Evolutionary conservation across 768 basidiomycete species (phyloP).

Genomic region (Pholiota microspora): DNA sequence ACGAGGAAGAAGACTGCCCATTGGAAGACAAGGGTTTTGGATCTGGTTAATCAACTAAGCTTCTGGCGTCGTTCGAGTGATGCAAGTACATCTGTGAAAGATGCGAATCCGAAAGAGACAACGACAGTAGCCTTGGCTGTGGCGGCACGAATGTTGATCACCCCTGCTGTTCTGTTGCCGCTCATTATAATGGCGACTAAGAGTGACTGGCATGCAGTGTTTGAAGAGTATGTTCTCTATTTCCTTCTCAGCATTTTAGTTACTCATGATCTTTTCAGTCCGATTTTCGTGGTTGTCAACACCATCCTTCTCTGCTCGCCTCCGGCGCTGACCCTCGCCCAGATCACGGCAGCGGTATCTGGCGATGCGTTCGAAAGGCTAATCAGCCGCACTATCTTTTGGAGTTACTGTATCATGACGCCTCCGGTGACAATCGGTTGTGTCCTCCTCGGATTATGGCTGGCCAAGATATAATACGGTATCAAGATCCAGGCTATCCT

Average conservation of each 20-base stretch:
- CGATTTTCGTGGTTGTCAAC: conserved; percentile 84
- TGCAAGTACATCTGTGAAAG: neutral
- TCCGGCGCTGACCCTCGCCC: conserved; percentile 57
- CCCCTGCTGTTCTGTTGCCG: conserved; percentile 77
- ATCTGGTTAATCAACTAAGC: neutral
- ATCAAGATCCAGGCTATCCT: no score
- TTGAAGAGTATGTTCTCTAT: conserved; percentile 64
- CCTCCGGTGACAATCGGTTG: conserved; percentile 80
- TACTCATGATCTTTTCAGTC: conserved; percentile 39
- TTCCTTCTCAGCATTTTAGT: conserved; percentile 1
- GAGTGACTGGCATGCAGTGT: conserved; percentile 58
- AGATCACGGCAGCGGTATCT: conserved; percentile 81
- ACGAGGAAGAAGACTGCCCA: conserved; percentile 1
- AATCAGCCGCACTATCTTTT: conserved; percentile 89
- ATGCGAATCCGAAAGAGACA: conserved; percentile 62
- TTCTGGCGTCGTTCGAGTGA: neutral
- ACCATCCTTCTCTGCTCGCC: conserved; percentile 82
- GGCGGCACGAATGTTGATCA: conserved; percentile 83
- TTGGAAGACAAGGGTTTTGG: neutral
- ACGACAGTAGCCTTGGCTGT: conserved; percentile 83
- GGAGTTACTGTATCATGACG: conserved; percentile 87
- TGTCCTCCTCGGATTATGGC: conserved; percentile 70
- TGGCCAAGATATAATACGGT: conserved; percentile 52
- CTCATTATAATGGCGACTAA: conserved; percentile 62
- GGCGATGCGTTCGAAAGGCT: conserved; percentile 91